These are phyloP conservation scores for Papiliotrema flavescens DNA, from an alignment of 1,284 basidiomycete genomes.

Conservation along the genomic window DNA sequence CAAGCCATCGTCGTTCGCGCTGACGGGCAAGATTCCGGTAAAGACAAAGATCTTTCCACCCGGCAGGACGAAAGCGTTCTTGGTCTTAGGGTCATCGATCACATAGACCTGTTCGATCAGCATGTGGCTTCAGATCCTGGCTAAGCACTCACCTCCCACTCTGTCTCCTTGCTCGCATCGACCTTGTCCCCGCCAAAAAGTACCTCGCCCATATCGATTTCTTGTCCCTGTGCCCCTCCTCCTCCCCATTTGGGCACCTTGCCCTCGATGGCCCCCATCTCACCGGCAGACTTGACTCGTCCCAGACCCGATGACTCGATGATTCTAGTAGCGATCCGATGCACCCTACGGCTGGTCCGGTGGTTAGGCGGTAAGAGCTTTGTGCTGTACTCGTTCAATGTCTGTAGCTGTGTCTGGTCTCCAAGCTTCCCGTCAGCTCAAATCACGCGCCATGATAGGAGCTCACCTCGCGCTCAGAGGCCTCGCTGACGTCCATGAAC, in stretches of 20 bases:
- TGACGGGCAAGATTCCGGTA: slow-evolving; percentile 80
- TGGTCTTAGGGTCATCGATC: slow-evolving; percentile 65
- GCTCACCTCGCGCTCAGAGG: slow-evolving; percentile 56
- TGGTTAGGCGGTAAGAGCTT: slow-evolving; percentile 67
- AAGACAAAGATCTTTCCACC: slow-evolving; percentile 80
- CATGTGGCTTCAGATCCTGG: neutral
- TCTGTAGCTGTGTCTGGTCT: slow-evolving; percentile 53
- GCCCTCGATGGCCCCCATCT: slow-evolving; percentile 36
- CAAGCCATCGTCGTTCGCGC: slow-evolving; percentile 72
- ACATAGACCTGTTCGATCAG: slow-evolving; percentile 64
- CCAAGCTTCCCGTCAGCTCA: slow-evolving; percentile 19
- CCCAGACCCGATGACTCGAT: slow-evolving; percentile 71
- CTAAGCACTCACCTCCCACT: slow-evolving; percentile 44
- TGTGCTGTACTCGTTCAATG: slow-evolving; percentile 58
- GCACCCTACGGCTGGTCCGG: slow-evolving; percentile 63
- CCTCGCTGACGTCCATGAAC: slow-evolving; percentile 71
- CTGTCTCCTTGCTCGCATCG: slow-evolving; percentile 44
- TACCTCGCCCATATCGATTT: slow-evolving; percentile 27
- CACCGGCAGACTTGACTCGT: slow-evolving; percentile 50
- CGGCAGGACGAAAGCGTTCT: slow-evolving; percentile 78
- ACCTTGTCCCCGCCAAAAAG: slow-evolving; percentile 24
- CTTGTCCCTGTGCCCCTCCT: slow-evolving; percentile 21
- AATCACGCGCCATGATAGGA: neutral
- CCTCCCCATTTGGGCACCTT: slow-evolving; percentile 30
- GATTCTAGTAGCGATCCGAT: slow-evolving; percentile 67